Evolutionary conservation across 441 rosid genomes (phyloP).

Genomic region (Manihot esculenta): DNA sequence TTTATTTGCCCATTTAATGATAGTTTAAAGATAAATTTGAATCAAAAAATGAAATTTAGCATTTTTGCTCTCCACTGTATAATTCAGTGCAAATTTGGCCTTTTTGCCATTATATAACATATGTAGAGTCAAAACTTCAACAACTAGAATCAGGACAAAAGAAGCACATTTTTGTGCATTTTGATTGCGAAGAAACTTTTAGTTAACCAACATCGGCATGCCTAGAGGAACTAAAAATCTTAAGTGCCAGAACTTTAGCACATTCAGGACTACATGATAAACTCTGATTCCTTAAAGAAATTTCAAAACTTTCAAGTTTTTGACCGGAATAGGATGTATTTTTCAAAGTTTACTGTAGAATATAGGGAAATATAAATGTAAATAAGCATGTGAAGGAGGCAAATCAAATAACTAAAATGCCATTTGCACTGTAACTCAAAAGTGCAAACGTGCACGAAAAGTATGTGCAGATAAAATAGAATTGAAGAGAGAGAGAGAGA

Average conservation of each 20-base stretch:
- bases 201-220: background rate
- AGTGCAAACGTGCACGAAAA: background rate
- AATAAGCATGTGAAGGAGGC: background rate
- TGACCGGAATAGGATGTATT: background rate
- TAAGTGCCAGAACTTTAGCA: conserved; percentile 9
- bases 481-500: background rate
- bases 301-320: background rate
- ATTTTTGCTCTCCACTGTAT: too few relatives aligned
- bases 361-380: background rate
- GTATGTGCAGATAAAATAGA: background rate
- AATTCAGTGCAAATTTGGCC: too few relatives aligned
- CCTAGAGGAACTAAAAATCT: background rate
- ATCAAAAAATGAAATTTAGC: too few relatives aligned
- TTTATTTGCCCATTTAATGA: too few relatives aligned
- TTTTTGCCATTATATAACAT: background rate
- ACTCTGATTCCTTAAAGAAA: background rate
- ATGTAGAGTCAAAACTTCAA: background rate
- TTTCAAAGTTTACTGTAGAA: background rate
- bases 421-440: background rate
- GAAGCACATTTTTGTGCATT: background rate
- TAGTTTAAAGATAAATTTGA: too few relatives aligned
- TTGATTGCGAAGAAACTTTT: background rate
- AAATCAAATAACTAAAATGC: conserved; percentile 5
- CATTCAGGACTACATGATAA: background rate
- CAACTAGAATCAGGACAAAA: background rate